Conservation (phyloP, 2,329 filamentous ascomycete species). For the Aspergillus tamarii region DNA sequence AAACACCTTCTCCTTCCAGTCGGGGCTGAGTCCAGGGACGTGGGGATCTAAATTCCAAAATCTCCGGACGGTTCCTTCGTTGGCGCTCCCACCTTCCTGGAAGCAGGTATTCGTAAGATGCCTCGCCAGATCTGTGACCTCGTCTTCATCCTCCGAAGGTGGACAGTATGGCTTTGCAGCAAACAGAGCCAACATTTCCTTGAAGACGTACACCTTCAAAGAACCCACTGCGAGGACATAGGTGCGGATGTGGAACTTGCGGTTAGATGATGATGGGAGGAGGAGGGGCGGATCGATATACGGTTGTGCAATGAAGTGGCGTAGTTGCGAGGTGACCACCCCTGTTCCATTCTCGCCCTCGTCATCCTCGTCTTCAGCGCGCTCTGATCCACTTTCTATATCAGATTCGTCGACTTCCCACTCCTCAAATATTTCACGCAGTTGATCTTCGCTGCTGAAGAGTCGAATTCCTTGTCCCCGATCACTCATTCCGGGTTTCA, state of each 20-base stretch:
- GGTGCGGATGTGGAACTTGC: slow-evolving; percentile 93
- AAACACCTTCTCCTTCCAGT: slow-evolving; percentile 67
- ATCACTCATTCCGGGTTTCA: slow-evolving; percentile 98
- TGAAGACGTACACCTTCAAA: slow-evolving; percentile 83
- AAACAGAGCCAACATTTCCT: slow-evolving; percentile 90
- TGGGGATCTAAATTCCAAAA: slow-evolving; percentile 71
- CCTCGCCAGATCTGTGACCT: slow-evolving; percentile 62
- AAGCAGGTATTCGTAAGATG: slow-evolving; percentile 97
- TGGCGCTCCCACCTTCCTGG: slow-evolving; percentile 61
- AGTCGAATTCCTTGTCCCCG: slow-evolving; percentile 89
- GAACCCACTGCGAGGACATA: slow-evolving; percentile 84
- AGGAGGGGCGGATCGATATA: slow-evolving; percentile 91
- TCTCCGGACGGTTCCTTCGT: slow-evolving; percentile 68
- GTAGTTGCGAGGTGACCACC: slow-evolving; percentile 85
- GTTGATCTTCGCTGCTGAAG: slow-evolving; percentile 80
- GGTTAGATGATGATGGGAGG: slow-evolving; percentile 61
- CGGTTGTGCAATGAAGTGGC: slow-evolving; percentile 93
- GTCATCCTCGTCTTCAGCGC: slow-evolving; percentile 37
- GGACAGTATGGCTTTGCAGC: slow-evolving; percentile 72
- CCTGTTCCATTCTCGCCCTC: slow-evolving; percentile 41
- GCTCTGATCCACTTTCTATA: slow-evolving; percentile 40
- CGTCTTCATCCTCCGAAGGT: slow-evolving; percentile 55
- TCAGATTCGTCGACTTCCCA: slow-evolving; percentile 77
- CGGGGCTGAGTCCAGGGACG: slow-evolving; percentile 31
- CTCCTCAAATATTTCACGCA: slow-evolving; percentile 85